Base-by-base conservation (phyloP, 2,329 filamentous ascomycete species). In the Pseudogymnoascus sp. region DNA sequence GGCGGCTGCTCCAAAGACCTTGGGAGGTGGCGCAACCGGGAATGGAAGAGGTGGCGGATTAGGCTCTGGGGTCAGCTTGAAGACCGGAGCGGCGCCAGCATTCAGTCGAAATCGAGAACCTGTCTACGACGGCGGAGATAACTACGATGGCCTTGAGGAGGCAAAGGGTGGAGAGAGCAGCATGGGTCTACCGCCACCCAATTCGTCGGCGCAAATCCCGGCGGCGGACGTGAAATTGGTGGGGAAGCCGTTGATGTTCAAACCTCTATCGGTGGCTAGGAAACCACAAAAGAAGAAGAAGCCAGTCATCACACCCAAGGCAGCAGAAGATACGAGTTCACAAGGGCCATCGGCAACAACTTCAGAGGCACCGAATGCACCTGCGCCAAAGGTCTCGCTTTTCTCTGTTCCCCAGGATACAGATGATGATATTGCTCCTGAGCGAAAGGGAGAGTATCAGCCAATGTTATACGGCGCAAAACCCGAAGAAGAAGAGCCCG, bases 201-300 rank as follows among this genome's bases (percentile, higher is more conserved):
- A 76, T 65, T 69, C 69, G 18, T 76, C 76, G 54, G 80, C 81
- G 77, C 79, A 34, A 81, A 71, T 85, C 70, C 75, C 81, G 26
- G 82, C 81, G n/a, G 79, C 83, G 1, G 84, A 88, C 64, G 82
- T 88, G 14, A 88, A 90, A 75, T 76, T 89, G 12, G 83, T 87
- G 1, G 59, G 59, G 34, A 95, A 93, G 69, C 85, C 91, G 11
- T 84, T 93, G 75, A 90, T 91, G 85, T 97, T 97, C 75, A 89
- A 87, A 72, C 93, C 93, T 3, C 79, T 97, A 39, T 96, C 93
- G 0, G 92, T 97, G 12, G 85, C 87, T 14, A 83, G 90, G 66
- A 91, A 88, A 67, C 81, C 86, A 31, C 84, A 83, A 67, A 91
- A 89, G 77, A 91, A 88, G 77, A 87, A 83, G 70, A 78, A 80